Percentiles rank a stretch among this genome's conserved stretches.
These are phyloP conservation scores for Verticillium tricorpus DNA, from an alignment of 2,329 filamentous ascomycete genomes.

Conservation along the genomic window DNA sequence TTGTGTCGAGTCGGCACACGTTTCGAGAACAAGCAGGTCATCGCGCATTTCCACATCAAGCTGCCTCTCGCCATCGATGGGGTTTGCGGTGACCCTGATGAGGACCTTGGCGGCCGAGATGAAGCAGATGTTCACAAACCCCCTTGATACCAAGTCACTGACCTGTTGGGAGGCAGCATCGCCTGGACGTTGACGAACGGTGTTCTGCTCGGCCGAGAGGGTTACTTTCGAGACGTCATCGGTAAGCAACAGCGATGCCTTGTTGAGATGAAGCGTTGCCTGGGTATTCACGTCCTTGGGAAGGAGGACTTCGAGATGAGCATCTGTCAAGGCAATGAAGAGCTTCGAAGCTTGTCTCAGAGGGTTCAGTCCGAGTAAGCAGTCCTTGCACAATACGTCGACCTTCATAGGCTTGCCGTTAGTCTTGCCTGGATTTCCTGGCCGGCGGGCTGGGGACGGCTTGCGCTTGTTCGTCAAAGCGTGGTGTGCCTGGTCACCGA, in stretches of 20 bases:
- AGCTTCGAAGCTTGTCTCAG: conserved; percentile 70
- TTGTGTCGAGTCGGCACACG: conserved; percentile 94
- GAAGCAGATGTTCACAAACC: conserved; percentile 82
- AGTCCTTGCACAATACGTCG: conserved; percentile 75
- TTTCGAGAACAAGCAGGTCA: conserved; percentile 84
- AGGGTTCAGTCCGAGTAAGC: conserved; percentile 80
- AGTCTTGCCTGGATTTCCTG: conserved; percentile 14
- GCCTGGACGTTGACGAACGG: neutral
- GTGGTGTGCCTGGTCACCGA: conserved; percentile 60
- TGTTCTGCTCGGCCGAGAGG: conserved; percentile 1
- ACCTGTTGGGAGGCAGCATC: conserved; percentile 45
- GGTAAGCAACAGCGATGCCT: conserved; percentile 77
- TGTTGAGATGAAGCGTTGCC: conserved; percentile 65
- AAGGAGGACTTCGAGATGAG: conserved; percentile 64
- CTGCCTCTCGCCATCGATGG: conserved; percentile 55
- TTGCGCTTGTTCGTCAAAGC: conserved; percentile 27
- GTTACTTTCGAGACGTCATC: conserved; percentile 57
- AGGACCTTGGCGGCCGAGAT: conserved; percentile 74
- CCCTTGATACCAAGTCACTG: conserved; percentile 55
- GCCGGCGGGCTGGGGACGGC: neutral
- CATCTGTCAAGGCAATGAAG: conserved; percentile 72
- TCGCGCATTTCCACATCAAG: conserved; percentile 80
- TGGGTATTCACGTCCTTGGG: conserved; percentile 61
- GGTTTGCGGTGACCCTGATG: conserved; percentile 55
- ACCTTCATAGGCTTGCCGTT: conserved; percentile 56